These are phyloP conservation scores for Herpetomonas samuelpessoai DNA, from an alignment of 208 protist genomes.

Conservation along the genomic window DNA sequence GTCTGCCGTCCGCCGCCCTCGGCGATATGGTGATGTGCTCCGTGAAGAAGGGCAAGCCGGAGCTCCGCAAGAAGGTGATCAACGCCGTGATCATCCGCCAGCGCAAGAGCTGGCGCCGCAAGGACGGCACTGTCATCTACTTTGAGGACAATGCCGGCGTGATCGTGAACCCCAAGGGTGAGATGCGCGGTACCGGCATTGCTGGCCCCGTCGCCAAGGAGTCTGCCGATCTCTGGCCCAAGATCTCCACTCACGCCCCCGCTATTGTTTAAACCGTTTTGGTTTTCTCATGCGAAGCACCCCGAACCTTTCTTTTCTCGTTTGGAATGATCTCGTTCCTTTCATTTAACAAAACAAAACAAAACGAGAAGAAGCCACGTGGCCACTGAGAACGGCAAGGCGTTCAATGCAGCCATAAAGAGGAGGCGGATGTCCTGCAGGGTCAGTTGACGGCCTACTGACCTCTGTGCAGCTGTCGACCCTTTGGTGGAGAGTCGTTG, in stretches of 20 bases:
- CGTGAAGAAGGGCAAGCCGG: constrained; percentile 99
- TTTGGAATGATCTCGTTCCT: constrained; percentile 31
- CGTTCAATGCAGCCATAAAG: too few relatives aligned
- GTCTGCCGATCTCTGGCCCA: constrained; percentile 99
- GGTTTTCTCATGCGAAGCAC: too few relatives aligned
- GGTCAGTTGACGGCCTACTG: too few relatives aligned
- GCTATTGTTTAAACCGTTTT: constrained; percentile 98
- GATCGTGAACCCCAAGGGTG: constrained; percentile 99
- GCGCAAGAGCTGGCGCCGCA: constrained; percentile 98
- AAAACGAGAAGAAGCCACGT: constrained; percentile 3
- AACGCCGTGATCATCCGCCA: constrained; percentile 99
- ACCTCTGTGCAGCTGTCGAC: too few relatives aligned
- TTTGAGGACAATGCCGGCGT: constrained; percentile 99
- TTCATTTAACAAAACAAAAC: constrained; percentile 9
- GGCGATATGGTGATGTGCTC: constrained; percentile 99
- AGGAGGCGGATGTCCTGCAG: too few relatives aligned
- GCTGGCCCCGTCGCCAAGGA: constrained; percentile 99
- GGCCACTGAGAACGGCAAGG: neutral
- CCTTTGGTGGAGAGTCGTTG: too few relatives aligned
- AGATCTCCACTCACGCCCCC: constrained; percentile 96
- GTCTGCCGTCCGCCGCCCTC: constrained; percentile 96
- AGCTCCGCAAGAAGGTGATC: constrained; percentile 99
- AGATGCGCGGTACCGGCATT: constrained; percentile 99
- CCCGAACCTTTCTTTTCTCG: too few relatives aligned
- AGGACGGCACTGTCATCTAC: constrained; percentile 98